Evolutionary conservation across 495 filamentous ascomycete genomes (phyloP).

Genomic region (Amorphotheca resinae): DNA sequence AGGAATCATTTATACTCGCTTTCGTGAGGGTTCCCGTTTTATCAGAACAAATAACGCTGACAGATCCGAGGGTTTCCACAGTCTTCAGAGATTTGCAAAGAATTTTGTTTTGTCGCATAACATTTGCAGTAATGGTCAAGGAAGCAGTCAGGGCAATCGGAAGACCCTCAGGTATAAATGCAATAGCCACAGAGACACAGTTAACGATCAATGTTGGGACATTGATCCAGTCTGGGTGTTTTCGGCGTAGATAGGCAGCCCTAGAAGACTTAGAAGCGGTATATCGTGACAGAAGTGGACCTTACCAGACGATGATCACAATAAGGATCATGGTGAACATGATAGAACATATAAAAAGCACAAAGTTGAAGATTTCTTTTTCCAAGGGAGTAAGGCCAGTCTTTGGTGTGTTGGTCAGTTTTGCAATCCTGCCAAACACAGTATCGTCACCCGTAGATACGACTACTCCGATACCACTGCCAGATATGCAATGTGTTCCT

Average conservation of each 20-base stretch:
- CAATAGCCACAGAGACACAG: conserved; percentile 55
- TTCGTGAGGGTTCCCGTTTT: conserved; percentile 36
- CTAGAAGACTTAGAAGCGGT: conserved; percentile 17
- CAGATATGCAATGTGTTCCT: conserved; percentile 56
- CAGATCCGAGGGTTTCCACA: conserved; percentile 57
- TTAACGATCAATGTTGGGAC: conserved; percentile 54
- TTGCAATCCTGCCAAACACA: conserved; percentile 43
- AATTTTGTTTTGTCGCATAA: conserved; percentile 27
- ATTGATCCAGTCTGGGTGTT: conserved; percentile 52
- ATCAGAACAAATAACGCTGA: conserved; percentile 45
- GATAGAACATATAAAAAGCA: conserved; percentile 46
- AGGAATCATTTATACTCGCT: conserved; percentile 28
- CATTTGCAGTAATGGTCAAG: conserved; percentile 30
- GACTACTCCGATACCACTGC: conserved; percentile 50
- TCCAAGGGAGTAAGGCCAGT: conserved; percentile 52
- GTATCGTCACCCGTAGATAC: conserved; percentile 34
- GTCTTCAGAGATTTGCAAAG: conserved; percentile 24
- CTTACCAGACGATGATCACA: conserved; percentile 47
- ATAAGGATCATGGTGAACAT: conserved; percentile 40
- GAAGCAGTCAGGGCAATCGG: conserved; percentile 55
- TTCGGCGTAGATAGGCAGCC: conserved; percentile 49
- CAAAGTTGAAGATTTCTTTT: conserved; percentile 55
- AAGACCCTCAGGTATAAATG: conserved; percentile 62
- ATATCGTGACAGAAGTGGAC: neutral
- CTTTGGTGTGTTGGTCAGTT: conserved; percentile 48